A percentile compares a stretch with the other conserved stretches of the same genome.
These are phyloP conservation scores for Phytophthora multivora DNA, from an alignment of 352 stramenopile species.

Conservation along the genomic window DNA sequence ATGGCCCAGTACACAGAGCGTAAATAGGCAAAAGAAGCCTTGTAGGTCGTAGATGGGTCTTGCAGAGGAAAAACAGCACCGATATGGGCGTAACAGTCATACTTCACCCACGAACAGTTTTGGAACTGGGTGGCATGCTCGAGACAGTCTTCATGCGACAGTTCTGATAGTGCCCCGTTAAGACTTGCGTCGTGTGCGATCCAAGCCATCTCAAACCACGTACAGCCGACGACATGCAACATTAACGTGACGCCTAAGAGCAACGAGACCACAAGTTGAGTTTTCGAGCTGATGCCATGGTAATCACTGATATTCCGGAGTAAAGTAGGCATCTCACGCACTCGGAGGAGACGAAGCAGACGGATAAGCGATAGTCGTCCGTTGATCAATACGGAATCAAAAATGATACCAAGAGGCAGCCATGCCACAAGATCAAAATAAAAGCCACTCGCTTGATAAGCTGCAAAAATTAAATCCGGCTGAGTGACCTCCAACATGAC, in stretches of 20 bases:
- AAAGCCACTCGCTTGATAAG: slow-evolving; percentile 60
- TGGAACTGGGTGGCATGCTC: slow-evolving; percentile 56
- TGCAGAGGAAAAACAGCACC: slow-evolving; percentile 51
- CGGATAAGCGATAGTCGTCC: slow-evolving; percentile 56
- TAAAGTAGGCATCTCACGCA: slow-evolving; percentile 48
- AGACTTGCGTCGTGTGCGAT: slow-evolving; percentile 5
- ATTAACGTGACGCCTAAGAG: slow-evolving; percentile 58
- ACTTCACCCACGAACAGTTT: slow-evolving; percentile 76
- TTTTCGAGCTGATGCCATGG: slow-evolving; percentile 66
- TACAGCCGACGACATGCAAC: slow-evolving; percentile 62
- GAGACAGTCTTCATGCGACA: slow-evolving; percentile 44
- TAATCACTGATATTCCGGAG: slow-evolving; percentile 60
- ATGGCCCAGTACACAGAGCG: slow-evolving; percentile 81
- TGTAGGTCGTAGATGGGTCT: slow-evolving; percentile 46
- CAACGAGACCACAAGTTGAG: slow-evolving; percentile 48
- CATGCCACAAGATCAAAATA: slow-evolving; percentile 54
- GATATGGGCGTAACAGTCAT: slow-evolving; percentile 72
- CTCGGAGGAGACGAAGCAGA: slow-evolving; percentile 49
- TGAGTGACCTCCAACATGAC: slow-evolving; percentile 63
- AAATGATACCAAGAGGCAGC: slow-evolving; percentile 48
- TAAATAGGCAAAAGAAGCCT: slow-evolving; percentile 64
- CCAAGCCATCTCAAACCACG: slow-evolving; percentile 76
- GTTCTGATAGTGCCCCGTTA: slow-evolving; percentile 6
- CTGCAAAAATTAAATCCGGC: slow-evolving; percentile 54
- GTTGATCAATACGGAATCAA: slow-evolving; percentile 45